Conservation (phyloP, 345 rosid species). For the Melaleuca alternifolia region DNA sequence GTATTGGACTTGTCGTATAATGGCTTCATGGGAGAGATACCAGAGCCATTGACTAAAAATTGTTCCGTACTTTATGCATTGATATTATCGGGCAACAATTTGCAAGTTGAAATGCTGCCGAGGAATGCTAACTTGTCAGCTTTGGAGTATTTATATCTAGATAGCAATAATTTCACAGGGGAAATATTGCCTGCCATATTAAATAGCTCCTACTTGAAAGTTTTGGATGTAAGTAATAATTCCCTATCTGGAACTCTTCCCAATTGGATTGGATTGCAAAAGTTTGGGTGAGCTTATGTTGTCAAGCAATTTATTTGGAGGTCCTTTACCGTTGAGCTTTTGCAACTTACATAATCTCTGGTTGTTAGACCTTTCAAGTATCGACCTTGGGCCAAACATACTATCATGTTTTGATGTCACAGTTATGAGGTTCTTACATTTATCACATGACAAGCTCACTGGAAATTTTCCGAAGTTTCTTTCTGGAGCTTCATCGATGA, state of each 20-base stretch:
- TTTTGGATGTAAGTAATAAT: constrained; percentile 13
- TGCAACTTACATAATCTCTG: neutral
- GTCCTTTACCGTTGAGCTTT: neutral
- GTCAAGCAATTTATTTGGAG: neutral
- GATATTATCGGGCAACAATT: neutral
- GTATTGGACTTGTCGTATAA: constrained; percentile 12
- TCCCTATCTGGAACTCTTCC: constrained; percentile 6
- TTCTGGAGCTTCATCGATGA: neutral
- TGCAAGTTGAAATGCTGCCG: neutral
- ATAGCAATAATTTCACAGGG: neutral
- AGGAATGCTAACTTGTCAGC: neutral
- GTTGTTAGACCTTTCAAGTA: constrained; percentile 6
- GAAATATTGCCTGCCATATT: neutral
- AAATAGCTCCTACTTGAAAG: neutral
- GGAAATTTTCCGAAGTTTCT: neutral
- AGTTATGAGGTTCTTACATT: neutral
- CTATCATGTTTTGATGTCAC: neutral
- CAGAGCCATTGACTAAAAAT: neutral
- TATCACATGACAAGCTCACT: neutral
- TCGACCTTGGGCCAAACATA: neutral
- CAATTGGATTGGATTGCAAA: neutral
- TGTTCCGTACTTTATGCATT: neutral
- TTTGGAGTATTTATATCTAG: neutral
- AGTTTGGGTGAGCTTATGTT: neutral
- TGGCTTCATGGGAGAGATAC: constrained; percentile 4